Evolutionary conservation across 768 basidiomycete genomes (phyloP).

Genomic region (Infundibulicybe gibba): DNA sequence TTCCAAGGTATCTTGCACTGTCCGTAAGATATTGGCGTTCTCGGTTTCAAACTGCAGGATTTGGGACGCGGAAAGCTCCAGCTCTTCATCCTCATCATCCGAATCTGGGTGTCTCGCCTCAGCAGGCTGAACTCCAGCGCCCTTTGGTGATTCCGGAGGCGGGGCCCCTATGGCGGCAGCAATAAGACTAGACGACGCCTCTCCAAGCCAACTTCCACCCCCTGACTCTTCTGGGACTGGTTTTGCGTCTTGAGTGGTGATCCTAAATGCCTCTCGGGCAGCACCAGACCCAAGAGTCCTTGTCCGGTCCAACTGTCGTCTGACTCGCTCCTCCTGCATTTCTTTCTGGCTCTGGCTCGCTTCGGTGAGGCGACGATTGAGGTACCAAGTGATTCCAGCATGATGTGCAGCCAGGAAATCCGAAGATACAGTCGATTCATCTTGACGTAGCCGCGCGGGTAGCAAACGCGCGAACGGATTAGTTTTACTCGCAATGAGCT

Average conservation of each 20-base stretch:
- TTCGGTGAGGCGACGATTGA: constrained; percentile 76
- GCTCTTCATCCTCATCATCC: constrained; percentile 73
- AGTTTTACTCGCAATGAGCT: constrained; percentile 59
- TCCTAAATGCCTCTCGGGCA: constrained; percentile 53
- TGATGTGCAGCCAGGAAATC: constrained; percentile 90
- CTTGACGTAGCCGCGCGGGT: constrained; percentile 64
- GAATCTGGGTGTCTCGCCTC: constrained; percentile 28
- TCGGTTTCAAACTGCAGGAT: constrained; percentile 93
- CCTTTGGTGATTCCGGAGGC: constrained; percentile 24
- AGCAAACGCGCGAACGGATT: constrained; percentile 69
- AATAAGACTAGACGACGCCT: constrained; percentile 53
- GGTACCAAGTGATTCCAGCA: constrained; percentile 88
- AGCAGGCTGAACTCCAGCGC: constrained; percentile 16
- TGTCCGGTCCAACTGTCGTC: constrained; percentile 81
- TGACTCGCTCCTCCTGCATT: constrained; percentile 92
- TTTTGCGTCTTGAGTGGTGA: constrained; percentile 27
- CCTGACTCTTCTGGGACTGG: constrained; percentile 15
- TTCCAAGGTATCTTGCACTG: constrained; percentile 81
- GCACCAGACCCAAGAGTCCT: constrained; percentile 82
- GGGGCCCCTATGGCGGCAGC: constrained; percentile 57
- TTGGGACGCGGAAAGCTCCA: constrained; percentile 81
- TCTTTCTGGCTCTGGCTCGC: constrained; percentile 78
- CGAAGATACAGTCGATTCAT: constrained; percentile 47
- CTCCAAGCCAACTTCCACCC: constrained; percentile 58
- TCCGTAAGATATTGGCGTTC: constrained; percentile 81